Percentiles rank a stretch among this genome's conserved stretches.
Conservation (phyloP, 1,284 basidiomycete genomes). For the Athelia sp. region DNA sequence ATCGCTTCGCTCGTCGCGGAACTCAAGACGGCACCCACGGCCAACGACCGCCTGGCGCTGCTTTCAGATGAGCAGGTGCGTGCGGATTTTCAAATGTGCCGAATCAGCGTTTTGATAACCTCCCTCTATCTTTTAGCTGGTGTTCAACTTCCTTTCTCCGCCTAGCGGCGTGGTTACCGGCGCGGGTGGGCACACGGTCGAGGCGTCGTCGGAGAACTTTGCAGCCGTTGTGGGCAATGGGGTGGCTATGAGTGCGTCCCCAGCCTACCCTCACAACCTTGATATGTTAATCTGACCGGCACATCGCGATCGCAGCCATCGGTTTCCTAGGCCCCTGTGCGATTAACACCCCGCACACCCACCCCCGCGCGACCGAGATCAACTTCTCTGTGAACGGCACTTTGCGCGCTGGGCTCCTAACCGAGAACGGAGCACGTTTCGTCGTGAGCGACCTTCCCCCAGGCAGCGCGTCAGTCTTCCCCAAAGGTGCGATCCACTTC, state of each 20-base stretch:
- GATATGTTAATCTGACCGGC: neutral
- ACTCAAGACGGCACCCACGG: too few relatives aligned
- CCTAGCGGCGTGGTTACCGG: neutral
- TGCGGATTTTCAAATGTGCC: too few relatives aligned
- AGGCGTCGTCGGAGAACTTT: neutral
- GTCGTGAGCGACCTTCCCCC: constrained; percentile 25
- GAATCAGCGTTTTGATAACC: too few relatives aligned
- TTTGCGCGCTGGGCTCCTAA: constrained; percentile 27
- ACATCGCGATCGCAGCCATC: constrained; percentile 4
- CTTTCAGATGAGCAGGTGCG: too few relatives aligned
- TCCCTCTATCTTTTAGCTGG: too few relatives aligned
- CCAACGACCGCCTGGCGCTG: too few relatives aligned
- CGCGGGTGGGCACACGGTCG: constrained; percentile 2
- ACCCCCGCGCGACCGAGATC: constrained; percentile 33
- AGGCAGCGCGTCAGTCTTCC: constrained; percentile 28
- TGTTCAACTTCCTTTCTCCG: too few relatives aligned
- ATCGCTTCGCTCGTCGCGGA: too few relatives aligned
- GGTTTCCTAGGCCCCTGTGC: constrained; percentile 22
- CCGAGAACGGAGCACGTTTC: constrained; percentile 30
- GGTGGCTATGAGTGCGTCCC: constrained; percentile 6
- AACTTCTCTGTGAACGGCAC: constrained; percentile 28
- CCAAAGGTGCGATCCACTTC: constrained; percentile 30
- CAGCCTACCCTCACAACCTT: too few relatives aligned
- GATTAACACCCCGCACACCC: constrained; percentile 33
- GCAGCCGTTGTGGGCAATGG: constrained; percentile 3